A percentile compares a stretch with the other conserved stretches of the same genome.
Evolutionary conservation across 225 moss, liverwort and hornwort species (phyloP).

Genomic region (Marchantia polymorpha): DNA sequence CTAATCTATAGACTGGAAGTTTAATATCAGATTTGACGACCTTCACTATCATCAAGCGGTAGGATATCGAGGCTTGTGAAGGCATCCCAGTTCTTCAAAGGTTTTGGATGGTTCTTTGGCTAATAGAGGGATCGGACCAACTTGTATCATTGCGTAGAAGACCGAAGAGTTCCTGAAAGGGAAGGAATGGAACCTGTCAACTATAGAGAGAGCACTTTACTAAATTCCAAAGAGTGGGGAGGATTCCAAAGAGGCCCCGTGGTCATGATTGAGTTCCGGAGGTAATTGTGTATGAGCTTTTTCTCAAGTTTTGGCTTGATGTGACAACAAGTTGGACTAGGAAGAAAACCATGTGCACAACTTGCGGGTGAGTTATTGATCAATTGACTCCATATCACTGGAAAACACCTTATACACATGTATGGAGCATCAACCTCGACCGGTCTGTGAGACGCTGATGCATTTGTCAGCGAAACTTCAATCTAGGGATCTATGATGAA

Average conservation of each 20-base stretch:
- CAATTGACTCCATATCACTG: constrained; percentile 69
- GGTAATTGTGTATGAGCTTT: constrained; percentile 70
- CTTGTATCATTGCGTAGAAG: constrained; percentile 50
- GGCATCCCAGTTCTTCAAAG: constrained; percentile 74
- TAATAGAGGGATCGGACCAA: constrained; percentile 79
- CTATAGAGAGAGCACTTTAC: constrained; percentile 52
- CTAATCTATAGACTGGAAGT: too few relatives aligned
- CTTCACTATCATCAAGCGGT: constrained; percentile 52
- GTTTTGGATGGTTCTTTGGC: constrained; percentile 64
- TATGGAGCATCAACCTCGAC: constrained; percentile 50
- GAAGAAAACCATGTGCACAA: constrained; percentile 56
- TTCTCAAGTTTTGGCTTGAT: constrained; percentile 79
- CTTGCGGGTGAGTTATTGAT: constrained; percentile 71
- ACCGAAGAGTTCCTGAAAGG: constrained; percentile 71
- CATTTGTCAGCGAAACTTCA: constrained; percentile 92
- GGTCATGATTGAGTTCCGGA: constrained; percentile 92
- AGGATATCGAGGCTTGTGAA: constrained; percentile 49
- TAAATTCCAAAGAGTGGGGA: constrained; percentile 51
- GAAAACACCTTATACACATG: constrained; percentile 63
- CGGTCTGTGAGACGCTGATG: constrained; percentile 82
- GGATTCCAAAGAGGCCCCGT: constrained; percentile 81
- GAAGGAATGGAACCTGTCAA: constrained; percentile 63
- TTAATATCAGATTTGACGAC: too few relatives aligned
- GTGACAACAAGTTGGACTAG: constrained; percentile 66
- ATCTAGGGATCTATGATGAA: too few relatives aligned